These are phyloP conservation scores for Kurtzmaniella cleridarum DNA, from an alignment of 805 yeast genomes.

Conservation along the genomic window DNA sequence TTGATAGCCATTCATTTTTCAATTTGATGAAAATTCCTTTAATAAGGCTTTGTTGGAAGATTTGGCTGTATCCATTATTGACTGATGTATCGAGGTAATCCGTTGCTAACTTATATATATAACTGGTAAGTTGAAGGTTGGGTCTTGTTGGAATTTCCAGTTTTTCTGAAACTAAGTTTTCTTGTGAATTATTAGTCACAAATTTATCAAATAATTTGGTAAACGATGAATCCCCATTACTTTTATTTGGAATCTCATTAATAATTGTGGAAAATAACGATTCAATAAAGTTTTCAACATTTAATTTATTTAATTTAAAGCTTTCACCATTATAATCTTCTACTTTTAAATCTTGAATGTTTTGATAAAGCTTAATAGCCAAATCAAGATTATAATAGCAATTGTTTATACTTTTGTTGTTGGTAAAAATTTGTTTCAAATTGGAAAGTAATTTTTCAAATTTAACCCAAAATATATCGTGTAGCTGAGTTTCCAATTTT, in stretches of 20 bases:
- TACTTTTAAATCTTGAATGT: no score
- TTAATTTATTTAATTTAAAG: no score
- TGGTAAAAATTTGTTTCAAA: not conserved
- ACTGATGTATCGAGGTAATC: not conserved
- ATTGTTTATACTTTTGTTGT: conserved; percentile 1
- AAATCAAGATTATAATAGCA: conserved; percentile 7
- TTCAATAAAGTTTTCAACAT: no score
- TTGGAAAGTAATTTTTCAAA: conserved; percentile 6
- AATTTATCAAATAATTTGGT: no score
- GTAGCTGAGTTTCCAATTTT: conserved; percentile 6
- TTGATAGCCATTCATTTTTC: conserved; percentile 29
- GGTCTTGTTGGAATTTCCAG: conserved; percentile 10
- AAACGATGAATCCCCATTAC: no score
- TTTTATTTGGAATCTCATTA: no score
- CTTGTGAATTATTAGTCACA: no score
- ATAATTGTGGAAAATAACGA: no score
- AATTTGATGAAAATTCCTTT: conserved; percentile 12
- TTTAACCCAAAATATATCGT: conserved; percentile 8
- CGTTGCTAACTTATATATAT: conserved; percentile 15
- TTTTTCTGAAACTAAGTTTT: no score
- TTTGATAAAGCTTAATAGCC: no score
- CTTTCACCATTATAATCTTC: no score
- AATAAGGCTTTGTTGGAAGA: conserved; percentile 17
- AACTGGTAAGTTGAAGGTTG: conserved; percentile 13
- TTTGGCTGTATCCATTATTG: conserved; percentile 8